These are phyloP conservation scores for Medicago ruthenica DNA, from an alignment of 306 rosid genomes.

Conservation along the genomic window DNA sequence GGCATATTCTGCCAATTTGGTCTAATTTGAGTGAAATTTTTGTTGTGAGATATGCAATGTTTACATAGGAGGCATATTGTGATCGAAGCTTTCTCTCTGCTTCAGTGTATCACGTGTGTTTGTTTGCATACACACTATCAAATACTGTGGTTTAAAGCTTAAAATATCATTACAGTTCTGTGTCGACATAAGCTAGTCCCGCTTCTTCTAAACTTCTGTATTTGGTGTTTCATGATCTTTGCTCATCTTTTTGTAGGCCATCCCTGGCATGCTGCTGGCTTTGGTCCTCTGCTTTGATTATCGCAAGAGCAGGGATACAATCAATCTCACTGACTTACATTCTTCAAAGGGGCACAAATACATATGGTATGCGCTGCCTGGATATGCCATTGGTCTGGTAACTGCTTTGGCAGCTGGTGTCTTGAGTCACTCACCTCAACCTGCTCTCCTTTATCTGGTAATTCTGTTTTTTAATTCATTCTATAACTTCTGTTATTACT, in stretches of 20 bases:
- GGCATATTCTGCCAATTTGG: neutral
- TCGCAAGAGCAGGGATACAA: slow-evolving; percentile 75
- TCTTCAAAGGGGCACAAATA: slow-evolving; percentile 94
- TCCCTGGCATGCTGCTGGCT: slow-evolving; percentile 96
- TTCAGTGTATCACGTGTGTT: neutral
- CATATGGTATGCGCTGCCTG: slow-evolving; percentile 98
- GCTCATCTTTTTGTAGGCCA: slow-evolving; percentile 65
- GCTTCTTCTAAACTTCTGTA: slow-evolving; percentile 8
- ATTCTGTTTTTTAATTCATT: slow-evolving; percentile 33
- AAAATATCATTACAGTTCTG: neutral
- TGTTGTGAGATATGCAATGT: slow-evolving; percentile 9
- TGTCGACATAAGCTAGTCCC: neutral
- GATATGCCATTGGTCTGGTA: slow-evolving; percentile 90
- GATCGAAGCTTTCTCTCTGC: slow-evolving; percentile 17
- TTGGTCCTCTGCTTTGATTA: slow-evolving; percentile 91
- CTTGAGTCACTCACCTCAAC: slow-evolving; percentile 94
- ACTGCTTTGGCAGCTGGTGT: slow-evolving; percentile 93
- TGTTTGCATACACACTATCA: neutral
- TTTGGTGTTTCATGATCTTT: slow-evolving; percentile 19
- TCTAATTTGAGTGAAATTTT: slow-evolving; percentile 13
- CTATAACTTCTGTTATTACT: slow-evolving; percentile 3
- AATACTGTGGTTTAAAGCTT: neutral
- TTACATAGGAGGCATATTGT: slow-evolving; percentile 17
- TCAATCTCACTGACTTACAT: slow-evolving; percentile 70
- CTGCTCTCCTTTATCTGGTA: slow-evolving; percentile 98